Evolutionary conservation across 169 alveolate species (phyloP), one percentile per base, ranked within the genome.

Genomic region (Cryptosporidium canis): DNA sequence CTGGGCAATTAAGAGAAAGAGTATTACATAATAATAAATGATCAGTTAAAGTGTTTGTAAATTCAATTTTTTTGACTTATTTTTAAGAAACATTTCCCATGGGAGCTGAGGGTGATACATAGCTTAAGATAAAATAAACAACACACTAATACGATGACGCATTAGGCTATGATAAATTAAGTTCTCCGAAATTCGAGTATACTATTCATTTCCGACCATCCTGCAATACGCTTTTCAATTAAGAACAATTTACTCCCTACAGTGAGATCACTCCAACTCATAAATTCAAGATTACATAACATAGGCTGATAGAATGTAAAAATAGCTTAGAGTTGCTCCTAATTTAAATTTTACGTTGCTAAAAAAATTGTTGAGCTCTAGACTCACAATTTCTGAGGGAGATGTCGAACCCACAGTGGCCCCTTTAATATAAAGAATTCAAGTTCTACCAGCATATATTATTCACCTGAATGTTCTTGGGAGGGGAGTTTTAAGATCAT

Each of bases 401-500:
- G 8, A 29, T 61, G 45, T 51, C 27, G 35, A 51, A 51, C 24
- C 24, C 63, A 51, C 9, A 21, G 29, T 21, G 63, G 24, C 8
- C 63, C 5, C 24, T 51, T 51, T 31, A 61, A 21, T 61, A 35
- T 39, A 33, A 29, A 35, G n/a, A 18, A 31, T 29, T 11, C 8
- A 61, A 24, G 48, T 35, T 18, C 45, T n/a, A 31, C 8, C 14
- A 33, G 35, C 12, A 31, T 31, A 29, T 27, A 29, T 35, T 29
- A 61, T 61, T 61, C 27, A 61, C 45, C 64, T 58, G 41, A 14
- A n/a, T 8, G 37, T 77, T 58, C 87, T 55, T 29, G 72, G 77
- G 16, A 77, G 58, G 31, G 87, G 87, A 9, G 87, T 77, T 47
- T 41, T 77, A 9, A 77, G 18, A 14, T 77, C 87, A 18, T 77